Evolutionary conservation across 2,329 filamentous ascomycete genomes (phyloP), one percentile per base, ranked within the genome.

Genomic region (Colletotrichum eleusines): DNA sequence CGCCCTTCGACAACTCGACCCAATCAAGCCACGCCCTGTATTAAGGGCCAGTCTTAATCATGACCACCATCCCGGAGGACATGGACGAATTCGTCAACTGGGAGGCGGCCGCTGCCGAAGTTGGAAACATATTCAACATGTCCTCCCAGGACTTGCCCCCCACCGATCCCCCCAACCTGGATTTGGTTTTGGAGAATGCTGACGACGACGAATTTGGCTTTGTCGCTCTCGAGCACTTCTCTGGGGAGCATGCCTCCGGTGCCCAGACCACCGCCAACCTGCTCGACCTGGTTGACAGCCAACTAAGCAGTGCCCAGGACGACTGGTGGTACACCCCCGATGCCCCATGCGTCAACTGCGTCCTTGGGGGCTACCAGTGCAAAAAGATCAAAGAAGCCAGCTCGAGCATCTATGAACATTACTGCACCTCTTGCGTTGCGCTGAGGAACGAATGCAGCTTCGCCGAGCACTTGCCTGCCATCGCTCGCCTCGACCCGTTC

Each of bases 21-120:
- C 64, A 50, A 26, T 54, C 66, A 40, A 53, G 11, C 33, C 69
- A 62, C 69, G 64, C 64, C 71, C 64, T 66, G 31, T 51, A 31
- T 62, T 66, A 63, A 69, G 50, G 55, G 61, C 58, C 38, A n/a
- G 57, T 38, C 60, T 33, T 50, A 54, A 74, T 60, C 67, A 81
- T 81, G 80, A 70, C 80, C n/a, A 72, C 75, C 68, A 75, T 87
- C 73, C 64, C 66, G 38, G 83, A 88, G 66, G 85, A 89, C 64
- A 82, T 87, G 83, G 89, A 91, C 66, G 86, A 90, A 72, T 89
- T 91, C 77, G 87, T 92, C 78, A 84, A 90, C 77, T 91, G 89
- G 87, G 87, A 89, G 74, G 80, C 84, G 69, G 82, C 84, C 60
- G 85, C 80, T 55, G 80, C 82, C 51, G 77, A 79, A 50, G 76